Percentiles rank a stretch among this genome's conserved stretches.
phyloP scores from a whole-genome alignment of 257 asterid genomes.

The Asclepias syriaca region DNA sequence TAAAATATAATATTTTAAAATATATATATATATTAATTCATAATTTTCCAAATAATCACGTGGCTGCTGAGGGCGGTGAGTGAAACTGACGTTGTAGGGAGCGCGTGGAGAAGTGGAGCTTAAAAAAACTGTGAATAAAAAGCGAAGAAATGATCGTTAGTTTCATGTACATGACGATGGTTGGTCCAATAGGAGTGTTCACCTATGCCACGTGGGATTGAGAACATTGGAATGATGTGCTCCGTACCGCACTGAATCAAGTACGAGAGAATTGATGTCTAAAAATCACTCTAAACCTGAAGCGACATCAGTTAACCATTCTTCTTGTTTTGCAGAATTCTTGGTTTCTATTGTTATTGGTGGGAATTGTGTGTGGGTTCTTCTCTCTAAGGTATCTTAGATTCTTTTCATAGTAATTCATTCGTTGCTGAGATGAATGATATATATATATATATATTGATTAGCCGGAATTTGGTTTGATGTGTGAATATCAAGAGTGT shows the following conservation, averaged over 20 bases:
- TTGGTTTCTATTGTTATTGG: too few species aligned
- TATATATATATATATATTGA: too few species aligned
- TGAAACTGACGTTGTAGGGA: not conserved
- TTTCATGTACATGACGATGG: conserved; percentile 13
- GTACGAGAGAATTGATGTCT: not conserved
- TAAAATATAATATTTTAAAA: too few species aligned
- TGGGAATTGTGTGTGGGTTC: too few species aligned
- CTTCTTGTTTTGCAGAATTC: too few species aligned
- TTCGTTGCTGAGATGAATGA: too few species aligned
- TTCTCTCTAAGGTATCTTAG: too few species aligned
- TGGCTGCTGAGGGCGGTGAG: not conserved
- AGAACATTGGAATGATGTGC: not conserved
- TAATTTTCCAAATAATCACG: not conserved
- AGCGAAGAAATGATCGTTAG: not conserved
- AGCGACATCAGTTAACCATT: not conserved
- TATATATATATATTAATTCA: too few species aligned
- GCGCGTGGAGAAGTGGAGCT: not conserved
- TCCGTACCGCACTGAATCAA: conserved; percentile 3
- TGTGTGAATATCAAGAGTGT: too few species aligned
- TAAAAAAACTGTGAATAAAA: not conserved
- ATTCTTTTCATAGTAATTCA: too few species aligned
- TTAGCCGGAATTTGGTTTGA: too few species aligned
- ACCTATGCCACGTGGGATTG: conserved; percentile 2
- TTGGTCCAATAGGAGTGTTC: conserved; percentile 17
- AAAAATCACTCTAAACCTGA: not conserved